phyloP scores from a whole-genome alignment of 768 basidiomycete genomes.

The Mycena rosella region DNA sequence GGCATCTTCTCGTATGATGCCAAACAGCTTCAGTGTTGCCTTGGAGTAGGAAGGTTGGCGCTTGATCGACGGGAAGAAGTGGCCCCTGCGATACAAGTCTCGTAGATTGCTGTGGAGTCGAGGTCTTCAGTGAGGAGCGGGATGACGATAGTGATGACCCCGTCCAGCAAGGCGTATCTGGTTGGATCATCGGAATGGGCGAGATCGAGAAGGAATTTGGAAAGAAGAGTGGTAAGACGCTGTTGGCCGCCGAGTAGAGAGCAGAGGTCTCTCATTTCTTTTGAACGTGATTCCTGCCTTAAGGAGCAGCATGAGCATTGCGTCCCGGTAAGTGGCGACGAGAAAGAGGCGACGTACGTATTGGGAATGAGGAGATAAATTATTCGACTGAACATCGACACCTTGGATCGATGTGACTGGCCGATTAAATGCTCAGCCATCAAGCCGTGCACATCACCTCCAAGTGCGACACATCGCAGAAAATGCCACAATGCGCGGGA shows the following conservation, averaged over 20 bases:
- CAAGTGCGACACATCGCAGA: conserved; percentile 25
- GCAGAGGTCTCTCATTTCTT: conserved; percentile 6
- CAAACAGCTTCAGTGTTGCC: conserved; percentile 5
- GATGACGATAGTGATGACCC: conserved; percentile 14
- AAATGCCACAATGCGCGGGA: conserved; percentile 29
- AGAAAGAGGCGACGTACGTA: conserved; percentile 15
- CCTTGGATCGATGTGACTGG: conserved; percentile 9
- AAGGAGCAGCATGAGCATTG: background rate
- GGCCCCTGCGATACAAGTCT: conserved; percentile 22
- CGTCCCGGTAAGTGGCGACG: no score
- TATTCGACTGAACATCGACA: conserved; percentile 32
- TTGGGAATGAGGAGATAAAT: conserved; percentile 24
- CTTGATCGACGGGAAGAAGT: conserved; percentile 22
- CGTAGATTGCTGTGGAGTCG: conserved; percentile 11
- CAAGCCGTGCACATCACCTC: conserved; percentile 12
- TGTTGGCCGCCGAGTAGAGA: background rate
- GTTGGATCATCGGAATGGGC: background rate
- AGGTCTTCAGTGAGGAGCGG: conserved; percentile 15
- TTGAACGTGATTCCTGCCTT: conserved; percentile 6
- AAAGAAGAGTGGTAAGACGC: background rate
- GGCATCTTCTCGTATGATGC: conserved; percentile 7
- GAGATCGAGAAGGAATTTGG: conserved; percentile 13
- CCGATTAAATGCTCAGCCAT: conserved; percentile 1
- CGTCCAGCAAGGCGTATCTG: conserved; percentile 23
- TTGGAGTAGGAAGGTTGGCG: conserved; percentile 19